Conservation (phyloP, 805 yeast genomes). For the Hanseniaspora singularis region DNA sequence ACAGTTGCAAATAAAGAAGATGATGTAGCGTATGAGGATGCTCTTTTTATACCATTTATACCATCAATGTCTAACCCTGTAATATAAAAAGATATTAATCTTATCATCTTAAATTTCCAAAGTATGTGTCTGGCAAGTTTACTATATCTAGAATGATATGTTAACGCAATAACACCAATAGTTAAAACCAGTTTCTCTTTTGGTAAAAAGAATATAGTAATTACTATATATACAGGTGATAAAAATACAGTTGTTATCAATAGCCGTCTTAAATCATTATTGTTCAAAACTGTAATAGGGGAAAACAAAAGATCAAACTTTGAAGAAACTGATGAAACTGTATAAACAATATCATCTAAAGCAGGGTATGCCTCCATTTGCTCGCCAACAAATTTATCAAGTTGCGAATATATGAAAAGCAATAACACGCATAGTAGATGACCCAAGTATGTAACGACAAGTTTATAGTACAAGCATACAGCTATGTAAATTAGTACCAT, state of each 20-base stretch:
- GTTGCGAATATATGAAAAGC: conserved; percentile 46
- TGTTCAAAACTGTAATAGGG: conserved; percentile 72
- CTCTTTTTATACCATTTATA: conserved; percentile 27
- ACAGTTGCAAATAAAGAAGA: conserved; percentile 33
- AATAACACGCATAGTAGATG: conserved; percentile 58
- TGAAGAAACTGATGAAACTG: conserved; percentile 59
- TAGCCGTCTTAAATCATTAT: conserved; percentile 67
- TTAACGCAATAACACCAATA: conserved; percentile 48
- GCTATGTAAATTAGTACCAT: conserved; percentile 40
- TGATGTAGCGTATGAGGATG: conserved; percentile 26
- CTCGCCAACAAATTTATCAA: conserved; percentile 44
- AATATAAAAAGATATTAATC: conserved; percentile 62
- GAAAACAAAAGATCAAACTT: conserved; percentile 65
- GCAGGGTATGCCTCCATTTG: conserved; percentile 62
- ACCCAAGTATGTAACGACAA: conserved; percentile 67
- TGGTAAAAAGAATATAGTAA: conserved; percentile 53
- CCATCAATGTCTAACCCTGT: conserved; percentile 76
- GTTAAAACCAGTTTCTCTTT: conserved; percentile 56
- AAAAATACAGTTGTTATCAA: conserved; percentile 73
- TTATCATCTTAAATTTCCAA: conserved; percentile 66
- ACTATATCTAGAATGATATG: conserved; percentile 80
- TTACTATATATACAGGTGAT: conserved; percentile 70
- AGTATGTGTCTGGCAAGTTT: conserved; percentile 69
- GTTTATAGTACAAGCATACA: conserved; percentile 63
- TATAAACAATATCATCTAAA: conserved; percentile 71